A percentile compares a stretch with the other conserved stretches of the same genome.
These are phyloP conservation scores for Boletus reticulatus DNA, from an alignment of 768 basidiomycete genomes.

Conservation along the genomic window DNA sequence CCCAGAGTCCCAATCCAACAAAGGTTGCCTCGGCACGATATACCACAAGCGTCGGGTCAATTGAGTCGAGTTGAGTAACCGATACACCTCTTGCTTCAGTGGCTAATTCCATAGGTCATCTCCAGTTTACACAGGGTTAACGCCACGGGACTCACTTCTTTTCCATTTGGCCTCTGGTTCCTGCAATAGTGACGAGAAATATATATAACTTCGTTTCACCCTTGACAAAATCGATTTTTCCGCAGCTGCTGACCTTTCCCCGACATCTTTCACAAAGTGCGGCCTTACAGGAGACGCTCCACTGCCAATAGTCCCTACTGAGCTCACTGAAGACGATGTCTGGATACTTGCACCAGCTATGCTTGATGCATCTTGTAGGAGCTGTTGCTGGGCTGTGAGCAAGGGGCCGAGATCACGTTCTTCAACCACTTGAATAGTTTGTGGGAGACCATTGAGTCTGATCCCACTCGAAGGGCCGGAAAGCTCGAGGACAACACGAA, in stretches of 20 bases:
- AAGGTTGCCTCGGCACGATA: constrained; percentile 97
- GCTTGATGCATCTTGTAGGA: constrained; percentile 70
- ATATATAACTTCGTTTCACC: constrained; percentile 92
- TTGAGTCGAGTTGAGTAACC: constrained; percentile 93
- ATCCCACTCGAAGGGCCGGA: constrained; percentile 75
- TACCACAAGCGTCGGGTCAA: constrained; percentile 94
- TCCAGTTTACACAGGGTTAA: not conserved
- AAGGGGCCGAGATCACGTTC: constrained; percentile 64
- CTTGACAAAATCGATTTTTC: constrained; percentile 85
- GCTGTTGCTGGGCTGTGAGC: constrained; percentile 39
- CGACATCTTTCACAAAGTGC: constrained; percentile 38
- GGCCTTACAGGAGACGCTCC: constrained; percentile 25
- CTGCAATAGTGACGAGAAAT: constrained; percentile 94
- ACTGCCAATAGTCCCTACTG: constrained; percentile 45
- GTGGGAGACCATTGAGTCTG: constrained; percentile 83
- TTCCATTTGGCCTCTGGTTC: constrained; percentile 99
- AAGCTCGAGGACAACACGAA: constrained; percentile 75
- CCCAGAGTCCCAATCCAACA: constrained; percentile 95
- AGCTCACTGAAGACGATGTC: constrained; percentile 59
- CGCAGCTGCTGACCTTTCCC: constrained; percentile 53
- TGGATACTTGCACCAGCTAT: constrained; percentile 64
- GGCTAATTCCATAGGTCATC: constrained; percentile 39
- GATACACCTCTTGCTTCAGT: constrained; percentile 89
- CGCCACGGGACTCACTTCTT: constrained; percentile 54
- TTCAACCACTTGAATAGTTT: constrained; percentile 61